Conservation (phyloP, 177 flowering plant genomes). For the Telopea speciosissima region DNA sequence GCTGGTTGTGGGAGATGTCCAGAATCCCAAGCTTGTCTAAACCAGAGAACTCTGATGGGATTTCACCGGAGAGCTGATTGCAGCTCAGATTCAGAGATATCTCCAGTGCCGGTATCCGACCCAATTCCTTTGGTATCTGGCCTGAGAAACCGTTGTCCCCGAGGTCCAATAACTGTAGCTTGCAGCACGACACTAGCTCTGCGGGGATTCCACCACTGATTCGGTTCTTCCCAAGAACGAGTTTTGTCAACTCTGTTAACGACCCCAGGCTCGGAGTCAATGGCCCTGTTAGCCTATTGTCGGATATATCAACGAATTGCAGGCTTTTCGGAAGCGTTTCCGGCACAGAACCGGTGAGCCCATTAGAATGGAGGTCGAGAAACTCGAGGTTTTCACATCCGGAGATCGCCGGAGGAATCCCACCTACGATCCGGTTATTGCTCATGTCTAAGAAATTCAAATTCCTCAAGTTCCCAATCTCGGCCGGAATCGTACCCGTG, state of each 20-base stretch:
- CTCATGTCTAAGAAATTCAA: constrained; percentile 64
- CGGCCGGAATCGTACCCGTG: constrained; percentile 59
- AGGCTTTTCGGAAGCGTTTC: constrained; percentile 47
- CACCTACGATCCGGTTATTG: constrained; percentile 47
- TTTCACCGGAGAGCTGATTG: constrained; percentile 51
- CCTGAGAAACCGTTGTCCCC: constrained; percentile 60
- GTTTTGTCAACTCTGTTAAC: constrained; percentile 49
- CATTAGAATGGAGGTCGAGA: constrained; percentile 66
- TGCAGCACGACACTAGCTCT: constrained; percentile 51
- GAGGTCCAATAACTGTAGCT: constrained; percentile 49
- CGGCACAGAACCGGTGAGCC: constrained; percentile 49
- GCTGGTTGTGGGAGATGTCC: constrained; percentile 66
- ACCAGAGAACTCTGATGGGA: constrained; percentile 49
- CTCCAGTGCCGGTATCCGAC: constrained; percentile 52
- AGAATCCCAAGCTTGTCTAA: constrained; percentile 54
- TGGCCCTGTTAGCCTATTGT: constrained; percentile 52
- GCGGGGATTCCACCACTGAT: constrained; percentile 56
- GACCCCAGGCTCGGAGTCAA: constrained; percentile 39
- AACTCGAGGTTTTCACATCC: constrained; percentile 53
- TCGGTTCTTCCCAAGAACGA: constrained; percentile 45
- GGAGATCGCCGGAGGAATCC: constrained; percentile 49
- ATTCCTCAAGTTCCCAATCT: constrained; percentile 46
- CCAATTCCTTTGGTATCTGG: constrained; percentile 58
- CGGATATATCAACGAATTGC: constrained; percentile 57
- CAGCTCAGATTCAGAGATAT: constrained; percentile 74